These are phyloP conservation scores for Chiua sp. DNA, from an alignment of 1,284 basidiomycete genomes.

Conservation along the genomic window DNA sequence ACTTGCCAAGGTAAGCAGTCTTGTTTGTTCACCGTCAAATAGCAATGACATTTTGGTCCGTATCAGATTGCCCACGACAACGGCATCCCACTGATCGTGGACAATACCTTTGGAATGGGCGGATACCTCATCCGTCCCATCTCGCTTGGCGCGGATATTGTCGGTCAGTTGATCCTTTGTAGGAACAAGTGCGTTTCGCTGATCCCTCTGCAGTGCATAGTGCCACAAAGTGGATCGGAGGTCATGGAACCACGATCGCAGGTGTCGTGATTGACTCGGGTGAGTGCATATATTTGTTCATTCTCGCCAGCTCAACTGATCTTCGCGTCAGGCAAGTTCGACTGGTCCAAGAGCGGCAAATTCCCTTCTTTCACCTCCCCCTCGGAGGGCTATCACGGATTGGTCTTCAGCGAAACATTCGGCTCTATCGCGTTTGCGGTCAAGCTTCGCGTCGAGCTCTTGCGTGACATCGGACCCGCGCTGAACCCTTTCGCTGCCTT, in stretches of 20 bases:
- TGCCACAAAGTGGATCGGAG: conserved; percentile 93
- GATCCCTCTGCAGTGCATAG: conserved; percentile 62
- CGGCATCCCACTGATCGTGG: conserved; percentile 82
- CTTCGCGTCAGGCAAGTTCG: conserved; percentile 68
- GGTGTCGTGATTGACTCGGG: conserved; percentile 85
- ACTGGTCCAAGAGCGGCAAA: conserved; percentile 80
- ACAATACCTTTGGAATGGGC: conserved; percentile 92
- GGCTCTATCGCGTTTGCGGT: conserved; percentile 75
- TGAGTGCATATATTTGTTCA: conserved; percentile 44
- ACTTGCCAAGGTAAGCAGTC: conserved; percentile 64
- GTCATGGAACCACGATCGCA: conserved; percentile 88
- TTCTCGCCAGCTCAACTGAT: neutral
- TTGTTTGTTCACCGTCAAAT: neutral
- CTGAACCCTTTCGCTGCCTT: conserved; percentile 87
- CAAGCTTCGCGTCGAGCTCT: conserved; percentile 75
- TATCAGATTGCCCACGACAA: conserved; percentile 73
- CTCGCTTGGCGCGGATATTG: conserved; percentile 83
- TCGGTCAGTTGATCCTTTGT: conserved; percentile 48
- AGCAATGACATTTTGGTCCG: neutral
- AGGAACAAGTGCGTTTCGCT: neutral
- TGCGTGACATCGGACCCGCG: conserved; percentile 80
- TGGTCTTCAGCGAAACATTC: conserved; percentile 77
- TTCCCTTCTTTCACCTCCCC: conserved; percentile 88
- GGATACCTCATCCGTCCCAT: conserved; percentile 67
- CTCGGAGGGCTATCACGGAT: conserved; percentile 84